Percentiles rank a stretch among this genome's conserved stretches.
Evolutionary conservation across 164 flowering plant genomes (phyloP).

Genomic region (Magnolia sinica): DNA sequence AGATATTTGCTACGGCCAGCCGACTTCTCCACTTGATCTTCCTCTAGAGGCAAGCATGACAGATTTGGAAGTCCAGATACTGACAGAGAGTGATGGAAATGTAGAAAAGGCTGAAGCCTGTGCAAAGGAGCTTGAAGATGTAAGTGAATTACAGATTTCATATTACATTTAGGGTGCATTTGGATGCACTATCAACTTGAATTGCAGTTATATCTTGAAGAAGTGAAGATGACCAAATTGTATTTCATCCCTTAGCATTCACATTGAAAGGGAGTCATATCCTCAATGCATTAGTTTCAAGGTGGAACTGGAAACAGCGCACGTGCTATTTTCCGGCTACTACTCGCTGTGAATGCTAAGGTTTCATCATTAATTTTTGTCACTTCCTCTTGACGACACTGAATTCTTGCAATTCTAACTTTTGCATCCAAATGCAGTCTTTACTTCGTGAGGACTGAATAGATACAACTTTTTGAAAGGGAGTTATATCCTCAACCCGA

Average conservation of each 20-base stretch:
- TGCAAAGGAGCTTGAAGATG: constrained; percentile 79
- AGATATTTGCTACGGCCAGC: constrained; percentile 13
- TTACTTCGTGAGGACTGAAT: too few species aligned
- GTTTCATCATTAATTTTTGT: neutral
- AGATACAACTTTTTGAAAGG: too few species aligned
- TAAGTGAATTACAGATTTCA: constrained; percentile 31
- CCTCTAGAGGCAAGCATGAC: constrained; percentile 23
- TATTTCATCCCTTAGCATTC: neutral
- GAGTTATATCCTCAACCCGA: too few species aligned
- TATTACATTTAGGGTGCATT: neutral
- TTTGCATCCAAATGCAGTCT: too few species aligned
- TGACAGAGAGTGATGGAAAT: constrained; percentile 48
- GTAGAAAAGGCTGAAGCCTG: constrained; percentile 80
- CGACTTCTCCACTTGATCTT: constrained; percentile 19
- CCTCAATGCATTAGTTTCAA: too few species aligned
- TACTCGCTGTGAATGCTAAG: neutral
- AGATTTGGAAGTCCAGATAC: constrained; percentile 33
- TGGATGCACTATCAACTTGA: neutral
- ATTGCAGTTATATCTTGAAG: too few species aligned
- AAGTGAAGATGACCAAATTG: neutral
- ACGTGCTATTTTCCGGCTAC: neutral
- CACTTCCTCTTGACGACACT: neutral
- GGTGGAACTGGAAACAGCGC: neutral
- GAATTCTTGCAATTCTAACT: neutral
- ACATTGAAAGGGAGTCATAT: neutral